phyloP scores from a whole-genome alignment of 2,329 filamentous ascomycete species.

The Hypoxylon sp. region DNA sequence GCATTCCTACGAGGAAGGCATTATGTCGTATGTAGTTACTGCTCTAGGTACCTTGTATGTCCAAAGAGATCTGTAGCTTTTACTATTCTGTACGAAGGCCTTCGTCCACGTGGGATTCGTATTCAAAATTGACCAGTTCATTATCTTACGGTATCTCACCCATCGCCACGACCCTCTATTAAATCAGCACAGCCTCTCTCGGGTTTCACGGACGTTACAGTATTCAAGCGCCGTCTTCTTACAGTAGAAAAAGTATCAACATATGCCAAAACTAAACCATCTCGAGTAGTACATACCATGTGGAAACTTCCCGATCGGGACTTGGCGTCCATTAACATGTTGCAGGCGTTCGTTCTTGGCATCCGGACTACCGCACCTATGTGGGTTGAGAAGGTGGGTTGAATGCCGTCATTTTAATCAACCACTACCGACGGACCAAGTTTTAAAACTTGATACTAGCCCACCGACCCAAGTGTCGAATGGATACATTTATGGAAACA shows the following conservation, averaged over 20 bases:
- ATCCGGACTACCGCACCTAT: constrained; percentile 12
- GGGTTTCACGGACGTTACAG: constrained; percentile 10
- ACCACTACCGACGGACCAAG: constrained; percentile 35
- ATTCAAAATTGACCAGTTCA: constrained; percentile 17
- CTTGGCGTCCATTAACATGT: constrained; percentile 14
- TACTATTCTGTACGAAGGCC: background rate
- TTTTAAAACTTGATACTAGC: constrained; percentile 26
- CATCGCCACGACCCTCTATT: constrained; percentile 6
- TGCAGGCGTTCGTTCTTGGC: constrained; percentile 23
- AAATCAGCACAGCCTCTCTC: constrained; percentile 22
- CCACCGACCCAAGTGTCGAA: constrained; percentile 14
- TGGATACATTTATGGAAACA: constrained; percentile 6
- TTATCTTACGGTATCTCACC: constrained; percentile 4
- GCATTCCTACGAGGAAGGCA: constrained; percentile 7
- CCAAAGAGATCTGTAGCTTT: constrained; percentile 2
- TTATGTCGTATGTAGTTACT: background rate
- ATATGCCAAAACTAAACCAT: background rate
- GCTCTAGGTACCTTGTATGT: background rate
- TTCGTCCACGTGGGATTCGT: constrained; percentile 15
- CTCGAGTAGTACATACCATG: background rate
- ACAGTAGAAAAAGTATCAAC: background rate
- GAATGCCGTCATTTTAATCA: constrained; percentile 35
- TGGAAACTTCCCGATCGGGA: constrained; percentile 17
- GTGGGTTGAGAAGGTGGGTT: constrained; percentile 29
- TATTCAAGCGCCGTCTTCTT: background rate